Evolutionary conservation across 192 early-diverging fungal genomes (phyloP).

Genomic region (Linnemannia zychae): DNA sequence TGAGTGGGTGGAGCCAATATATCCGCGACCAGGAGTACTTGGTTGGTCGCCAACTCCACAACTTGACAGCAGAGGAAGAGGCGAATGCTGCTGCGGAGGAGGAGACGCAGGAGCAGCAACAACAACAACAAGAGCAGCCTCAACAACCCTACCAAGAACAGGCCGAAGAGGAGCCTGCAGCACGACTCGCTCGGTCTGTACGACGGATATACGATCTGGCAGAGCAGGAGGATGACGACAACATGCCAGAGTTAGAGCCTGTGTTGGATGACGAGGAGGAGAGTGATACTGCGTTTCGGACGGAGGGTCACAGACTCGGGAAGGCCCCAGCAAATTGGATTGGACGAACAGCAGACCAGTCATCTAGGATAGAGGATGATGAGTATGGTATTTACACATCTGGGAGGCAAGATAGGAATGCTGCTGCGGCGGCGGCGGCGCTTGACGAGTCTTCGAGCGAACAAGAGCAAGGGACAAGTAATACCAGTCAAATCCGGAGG

Average conservation of each 20-base stretch:
- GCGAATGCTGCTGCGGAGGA: background rate
- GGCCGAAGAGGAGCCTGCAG: background rate
- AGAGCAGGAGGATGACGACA: background rate
- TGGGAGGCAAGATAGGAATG: constrained; percentile 1
- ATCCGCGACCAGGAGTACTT: constrained; percentile 89
- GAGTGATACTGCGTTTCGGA: background rate
- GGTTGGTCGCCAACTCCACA: constrained; percentile 88
- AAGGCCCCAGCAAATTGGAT: background rate
- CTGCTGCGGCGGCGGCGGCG: background rate
- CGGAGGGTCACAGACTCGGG: background rate
- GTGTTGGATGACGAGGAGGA: background rate
- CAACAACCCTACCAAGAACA: background rate
- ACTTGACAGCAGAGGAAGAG: constrained; percentile 65
- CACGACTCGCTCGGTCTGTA: background rate
- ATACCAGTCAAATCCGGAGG: constrained; percentile 16
- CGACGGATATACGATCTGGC: background rate
- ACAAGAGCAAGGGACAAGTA: constrained; percentile 1
- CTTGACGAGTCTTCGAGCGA: background rate
- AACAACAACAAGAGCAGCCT: background rate
- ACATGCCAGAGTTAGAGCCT: constrained; percentile 18
- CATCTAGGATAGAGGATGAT: background rate
- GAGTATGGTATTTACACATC: background rate
- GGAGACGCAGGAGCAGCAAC: background rate
- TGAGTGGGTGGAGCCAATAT: constrained; percentile 80
- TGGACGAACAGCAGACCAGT: background rate